phyloP scores from a whole-genome alignment of 2,329 filamentous ascomycete genomes.

The Botryosphaeria agaves region DNA sequence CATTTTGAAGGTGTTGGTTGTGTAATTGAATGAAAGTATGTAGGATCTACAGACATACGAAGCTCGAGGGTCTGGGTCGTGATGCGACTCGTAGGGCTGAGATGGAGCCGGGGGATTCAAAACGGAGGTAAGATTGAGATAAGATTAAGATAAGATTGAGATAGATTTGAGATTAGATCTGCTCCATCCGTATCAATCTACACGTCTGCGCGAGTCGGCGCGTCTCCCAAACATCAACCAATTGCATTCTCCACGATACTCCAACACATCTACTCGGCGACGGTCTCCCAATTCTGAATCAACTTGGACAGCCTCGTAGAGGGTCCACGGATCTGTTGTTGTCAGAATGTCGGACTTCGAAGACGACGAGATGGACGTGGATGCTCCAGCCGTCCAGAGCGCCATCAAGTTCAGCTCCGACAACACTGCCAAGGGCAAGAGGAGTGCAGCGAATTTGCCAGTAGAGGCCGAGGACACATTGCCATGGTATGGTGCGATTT shows the following conservation, averaged over 20 bases:
- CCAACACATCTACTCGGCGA: no score
- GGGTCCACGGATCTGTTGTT: neutral
- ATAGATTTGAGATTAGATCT: conserved; percentile 1
- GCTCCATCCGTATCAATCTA: conserved; percentile 15
- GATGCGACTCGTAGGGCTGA: conserved; percentile 16
- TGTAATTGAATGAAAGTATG: neutral
- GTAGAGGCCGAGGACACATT: conserved; percentile 86
- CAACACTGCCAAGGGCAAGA: conserved; percentile 66
- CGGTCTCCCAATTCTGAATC: no score
- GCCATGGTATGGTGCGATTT: conserved; percentile 81
- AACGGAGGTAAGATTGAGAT: no score
- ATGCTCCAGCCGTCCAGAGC: conserved; percentile 32
- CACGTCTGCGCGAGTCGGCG: conserved; percentile 11
- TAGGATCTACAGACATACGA: conserved; percentile 1
- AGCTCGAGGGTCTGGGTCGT: neutral
- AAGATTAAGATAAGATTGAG: conserved; percentile 5
- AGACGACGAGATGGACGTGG: conserved; percentile 48
- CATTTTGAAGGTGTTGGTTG: conserved; percentile 1
- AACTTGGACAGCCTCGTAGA: no score
- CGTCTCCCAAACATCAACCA: conserved; percentile 1
- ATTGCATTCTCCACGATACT: no score
- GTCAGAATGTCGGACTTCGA: conserved; percentile 37
- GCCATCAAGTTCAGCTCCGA: conserved; percentile 56
- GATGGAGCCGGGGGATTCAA: no score
- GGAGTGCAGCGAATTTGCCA: conserved; percentile 80